phyloP scores from a whole-genome alignment of 2,329 filamentous ascomycete genomes.

The Pseudogymnoascus verrucosus region DNA sequence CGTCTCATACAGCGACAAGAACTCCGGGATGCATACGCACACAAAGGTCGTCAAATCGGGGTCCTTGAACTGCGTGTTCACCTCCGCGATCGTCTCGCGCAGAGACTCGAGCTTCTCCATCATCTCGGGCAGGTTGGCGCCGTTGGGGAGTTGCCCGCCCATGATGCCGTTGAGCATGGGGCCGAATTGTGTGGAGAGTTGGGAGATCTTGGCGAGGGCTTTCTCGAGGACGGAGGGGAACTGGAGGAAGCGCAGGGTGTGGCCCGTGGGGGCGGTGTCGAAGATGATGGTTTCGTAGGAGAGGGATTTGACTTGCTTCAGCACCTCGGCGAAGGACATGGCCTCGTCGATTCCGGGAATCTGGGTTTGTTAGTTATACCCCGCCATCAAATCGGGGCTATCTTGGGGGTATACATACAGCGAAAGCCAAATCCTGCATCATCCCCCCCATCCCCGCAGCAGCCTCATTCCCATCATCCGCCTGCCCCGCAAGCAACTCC shows the following conservation, averaged over 20 bases:
- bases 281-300: conserved; percentile 99
- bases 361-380: conserved; percentile 37
- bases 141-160: conserved; percentile 68
- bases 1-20: conserved; percentile 93
- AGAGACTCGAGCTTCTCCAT: conserved; percentile 91
- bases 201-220: conserved; percentile 91
- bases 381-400: background rate
- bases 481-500: conserved; percentile 73
- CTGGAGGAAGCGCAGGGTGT: conserved; percentile 96
- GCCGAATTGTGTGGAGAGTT: conserved; percentile 88
- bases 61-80: conserved; percentile 98
- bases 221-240: conserved; percentile 98
- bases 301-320: conserved; percentile 98
- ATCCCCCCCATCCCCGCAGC: conserved; percentile 77
- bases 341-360: conserved; percentile 98
- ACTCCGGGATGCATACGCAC: conserved; percentile 97
- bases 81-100: conserved; percentile 86
- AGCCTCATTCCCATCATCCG: conserved; percentile 64
- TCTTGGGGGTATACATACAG: conserved; percentile 47
- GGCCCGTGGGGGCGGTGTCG: conserved; percentile 94
- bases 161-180: conserved; percentile 92
- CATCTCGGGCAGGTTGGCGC: conserved; percentile 87
- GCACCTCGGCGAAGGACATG: conserved; percentile 98
- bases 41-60: conserved; percentile 93
- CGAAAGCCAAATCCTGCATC: conserved; percentile 98